Conservation (phyloP, 164 flowering plant species). For the Santalum album region DNA sequence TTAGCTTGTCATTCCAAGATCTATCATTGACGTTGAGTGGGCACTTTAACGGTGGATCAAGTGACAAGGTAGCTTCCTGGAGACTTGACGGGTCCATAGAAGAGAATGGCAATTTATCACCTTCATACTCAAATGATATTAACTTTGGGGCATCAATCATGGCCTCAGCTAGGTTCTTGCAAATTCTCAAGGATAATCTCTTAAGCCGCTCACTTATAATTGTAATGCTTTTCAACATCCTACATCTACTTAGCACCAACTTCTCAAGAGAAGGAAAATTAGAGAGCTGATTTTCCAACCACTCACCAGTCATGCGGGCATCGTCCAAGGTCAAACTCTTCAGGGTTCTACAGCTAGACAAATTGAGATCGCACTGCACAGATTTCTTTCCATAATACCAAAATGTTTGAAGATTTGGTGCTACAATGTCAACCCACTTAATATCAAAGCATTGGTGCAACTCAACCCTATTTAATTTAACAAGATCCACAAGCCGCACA, state of each 20-base stretch:
- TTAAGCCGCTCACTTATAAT: slow-evolving; percentile 15
- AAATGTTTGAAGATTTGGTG: slow-evolving; percentile 18
- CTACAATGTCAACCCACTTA: slow-evolving; percentile 9
- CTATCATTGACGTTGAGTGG: no score
- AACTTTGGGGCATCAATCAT: slow-evolving; percentile 18
- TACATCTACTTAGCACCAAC: slow-evolving; percentile 15
- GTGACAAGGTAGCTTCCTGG: slow-evolving; percentile 17
- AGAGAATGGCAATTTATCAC: slow-evolving; percentile 16
- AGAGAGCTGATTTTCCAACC: slow-evolving; percentile 8
- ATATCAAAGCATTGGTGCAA: slow-evolving; percentile 11
- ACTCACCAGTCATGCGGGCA: slow-evolving; percentile 11
- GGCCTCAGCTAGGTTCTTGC: slow-evolving; percentile 9
- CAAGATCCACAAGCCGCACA: slow-evolving; percentile 12
- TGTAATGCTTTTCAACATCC: slow-evolving; percentile 7
- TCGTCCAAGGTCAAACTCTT: slow-evolving; percentile 17
- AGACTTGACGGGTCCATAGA: slow-evolving; percentile 10
- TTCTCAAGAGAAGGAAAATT: slow-evolving; percentile 20
- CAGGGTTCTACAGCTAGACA: slow-evolving; percentile 13
- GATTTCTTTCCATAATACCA: slow-evolving; percentile 9
- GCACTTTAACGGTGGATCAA: neutral
- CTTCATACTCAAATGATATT: slow-evolving; percentile 16
- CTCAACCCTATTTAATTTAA: slow-evolving; percentile 18
- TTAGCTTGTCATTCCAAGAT: neutral
- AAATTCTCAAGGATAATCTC: slow-evolving; percentile 15
- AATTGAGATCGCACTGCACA: slow-evolving; percentile 8